phyloP scores from a whole-genome alignment of 2,329 filamentous ascomycete species.

The Arthroderma sp. region DNA sequence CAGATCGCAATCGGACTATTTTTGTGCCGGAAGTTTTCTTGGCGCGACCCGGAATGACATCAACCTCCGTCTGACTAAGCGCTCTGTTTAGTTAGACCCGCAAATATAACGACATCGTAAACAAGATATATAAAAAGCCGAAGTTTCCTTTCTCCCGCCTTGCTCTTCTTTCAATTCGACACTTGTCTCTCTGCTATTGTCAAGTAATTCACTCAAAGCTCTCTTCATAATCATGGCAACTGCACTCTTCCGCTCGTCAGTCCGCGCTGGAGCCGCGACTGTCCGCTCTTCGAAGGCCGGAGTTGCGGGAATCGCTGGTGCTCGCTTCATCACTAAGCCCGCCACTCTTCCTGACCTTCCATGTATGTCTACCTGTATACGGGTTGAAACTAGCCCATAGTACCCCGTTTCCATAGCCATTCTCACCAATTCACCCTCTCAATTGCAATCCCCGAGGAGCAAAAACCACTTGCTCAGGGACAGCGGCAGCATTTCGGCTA shows the following conservation, averaged over 20 bases:
- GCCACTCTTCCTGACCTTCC: constrained; percentile 82
- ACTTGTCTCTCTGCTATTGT: too few species aligned
- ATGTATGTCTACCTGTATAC: constrained; percentile 40
- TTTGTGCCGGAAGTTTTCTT: too few species aligned
- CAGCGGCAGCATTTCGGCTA: background rate
- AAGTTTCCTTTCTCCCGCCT: too few species aligned
- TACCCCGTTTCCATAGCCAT: background rate
- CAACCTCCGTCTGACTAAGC: too few species aligned
- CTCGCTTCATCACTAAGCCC: constrained; percentile 72
- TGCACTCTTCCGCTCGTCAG: constrained; percentile 56
- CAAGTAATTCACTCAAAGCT: too few species aligned
- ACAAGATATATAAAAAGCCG: too few species aligned
- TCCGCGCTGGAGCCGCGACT: constrained; percentile 47
- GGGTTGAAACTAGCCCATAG: too few species aligned
- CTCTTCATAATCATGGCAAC: background rate
- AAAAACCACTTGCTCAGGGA: background rate
- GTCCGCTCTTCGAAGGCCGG: constrained; percentile 39
- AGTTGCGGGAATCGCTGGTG: constrained; percentile 53
- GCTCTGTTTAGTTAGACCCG: too few species aligned
- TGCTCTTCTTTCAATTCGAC: too few species aligned
- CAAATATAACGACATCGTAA: too few species aligned
- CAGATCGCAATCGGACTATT: too few species aligned
- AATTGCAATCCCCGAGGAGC: background rate
- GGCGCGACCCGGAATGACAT: too few species aligned
- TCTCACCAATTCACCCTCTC: background rate